Evolutionary conservation across 768 basidiomycete genomes (phyloP).

Genomic region (Neoboletus brunneissimus): DNA sequence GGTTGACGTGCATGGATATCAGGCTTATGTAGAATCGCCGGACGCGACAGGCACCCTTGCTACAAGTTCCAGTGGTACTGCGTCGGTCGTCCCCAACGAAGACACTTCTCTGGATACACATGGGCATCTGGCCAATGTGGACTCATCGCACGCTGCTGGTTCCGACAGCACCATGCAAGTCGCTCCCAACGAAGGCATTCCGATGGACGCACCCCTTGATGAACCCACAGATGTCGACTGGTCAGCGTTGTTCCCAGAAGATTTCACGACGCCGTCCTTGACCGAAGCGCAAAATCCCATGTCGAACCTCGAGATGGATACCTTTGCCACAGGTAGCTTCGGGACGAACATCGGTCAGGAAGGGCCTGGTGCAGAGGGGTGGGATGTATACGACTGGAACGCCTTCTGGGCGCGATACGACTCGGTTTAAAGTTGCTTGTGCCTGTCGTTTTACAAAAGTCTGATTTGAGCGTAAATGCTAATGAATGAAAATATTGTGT

Average conservation of each 20-base stretch:
- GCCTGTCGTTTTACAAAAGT: too few species aligned
- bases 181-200: neutral
- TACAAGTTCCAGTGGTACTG: neutral
- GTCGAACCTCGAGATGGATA: neutral
- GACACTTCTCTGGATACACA: neutral
- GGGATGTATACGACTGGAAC: neutral
- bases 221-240: too few species aligned
- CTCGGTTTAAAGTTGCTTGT: constrained; percentile 13
- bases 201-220: too few species aligned
- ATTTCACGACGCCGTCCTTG: too few species aligned
- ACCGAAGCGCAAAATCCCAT: neutral
- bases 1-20: neutral
- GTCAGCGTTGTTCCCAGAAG: neutral
- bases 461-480: too few species aligned
- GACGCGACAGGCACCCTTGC: neutral
- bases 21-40: neutral
- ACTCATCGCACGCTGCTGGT: neutral
- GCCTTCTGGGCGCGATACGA: neutral
- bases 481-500: too few species aligned
- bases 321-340: constrained; percentile 5
- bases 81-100: neutral
- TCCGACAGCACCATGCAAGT: neutral
- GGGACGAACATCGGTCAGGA: neutral
- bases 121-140: neutral
- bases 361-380: neutral